Conservation (phyloP, 2,329 filamentous ascomycete species). For the Furcasterigmium sp. region DNA sequence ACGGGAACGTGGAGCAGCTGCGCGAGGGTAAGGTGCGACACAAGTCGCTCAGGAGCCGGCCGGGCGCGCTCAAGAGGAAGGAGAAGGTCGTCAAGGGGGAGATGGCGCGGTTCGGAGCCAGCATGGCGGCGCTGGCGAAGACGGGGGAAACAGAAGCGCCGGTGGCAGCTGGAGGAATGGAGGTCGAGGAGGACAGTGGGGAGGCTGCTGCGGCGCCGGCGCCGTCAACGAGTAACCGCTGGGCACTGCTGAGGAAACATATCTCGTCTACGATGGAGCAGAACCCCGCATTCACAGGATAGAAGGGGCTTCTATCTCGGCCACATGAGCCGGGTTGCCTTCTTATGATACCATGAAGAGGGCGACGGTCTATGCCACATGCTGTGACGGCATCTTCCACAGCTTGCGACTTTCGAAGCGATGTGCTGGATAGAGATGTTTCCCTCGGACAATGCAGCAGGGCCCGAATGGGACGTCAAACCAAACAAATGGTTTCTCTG, state of each 20-base stretch:
- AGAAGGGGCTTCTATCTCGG: too few relatives aligned
- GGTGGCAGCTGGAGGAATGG: conserved; percentile 4
- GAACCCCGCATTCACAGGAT: conserved; percentile 64
- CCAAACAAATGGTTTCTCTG: too few relatives aligned
- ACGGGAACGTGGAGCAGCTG: conserved; percentile 34
- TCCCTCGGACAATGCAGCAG: too few relatives aligned
- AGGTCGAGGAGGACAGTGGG: conserved; percentile 11
- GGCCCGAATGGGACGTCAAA: too few relatives aligned
- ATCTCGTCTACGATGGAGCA: conserved; percentile 87
- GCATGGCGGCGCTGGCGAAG: conserved; percentile 67
- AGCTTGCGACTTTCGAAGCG: too few relatives aligned
- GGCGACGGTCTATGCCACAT: too few relatives aligned
- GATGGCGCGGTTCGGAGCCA: conserved; percentile 77
- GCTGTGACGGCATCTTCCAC: too few relatives aligned
- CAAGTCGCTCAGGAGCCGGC: conserved; percentile 68
- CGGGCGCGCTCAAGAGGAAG: conserved; percentile 78
- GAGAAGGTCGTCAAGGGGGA: conserved; percentile 75
- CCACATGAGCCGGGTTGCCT: too few relatives aligned
- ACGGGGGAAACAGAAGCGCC: conserved; percentile 19
- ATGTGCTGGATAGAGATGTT: too few relatives aligned
- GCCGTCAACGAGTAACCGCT: conserved; percentile 53
- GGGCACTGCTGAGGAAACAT: conserved; percentile 77
- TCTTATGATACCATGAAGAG: too few relatives aligned
- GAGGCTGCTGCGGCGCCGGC: conserved; percentile 10
- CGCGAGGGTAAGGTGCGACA: conserved; percentile 61